Evolutionary conservation across 805 yeast species (phyloP), one percentile per base, ranked within the genome.

Genomic region (Yamadazyma paraphyllophila): DNA sequence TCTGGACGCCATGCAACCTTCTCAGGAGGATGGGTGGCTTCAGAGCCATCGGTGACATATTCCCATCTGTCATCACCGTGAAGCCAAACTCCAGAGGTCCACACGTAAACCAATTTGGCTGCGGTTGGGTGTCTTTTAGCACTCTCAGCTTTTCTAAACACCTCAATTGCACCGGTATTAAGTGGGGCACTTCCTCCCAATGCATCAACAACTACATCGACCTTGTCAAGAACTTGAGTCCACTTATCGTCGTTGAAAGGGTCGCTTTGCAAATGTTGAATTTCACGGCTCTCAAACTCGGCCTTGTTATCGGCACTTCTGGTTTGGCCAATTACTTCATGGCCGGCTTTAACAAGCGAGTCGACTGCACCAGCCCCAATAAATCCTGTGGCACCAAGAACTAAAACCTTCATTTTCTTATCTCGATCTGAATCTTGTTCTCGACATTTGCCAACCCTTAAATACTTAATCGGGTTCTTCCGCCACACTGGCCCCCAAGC

Each of bases 81-180:
- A 29, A 43, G 32, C 46, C 46, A 43, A 10, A 37, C 46, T 36
- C 46, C 46, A 5, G 46, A 43, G 20, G 46, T 36, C 46, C 46
- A 43, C 11, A 43, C 17, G 26, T 43, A 43, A n/a, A 43, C 46
- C 16, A 43, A 32, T 12, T 37, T 37, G 27, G 40, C 5, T 6
- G 40, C 40, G 7, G 32, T 10, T 20, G 40, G 31, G 16, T 32
- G 36, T 32, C 36, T 32, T 32, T 32, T 32, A 15, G 36, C 36
- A 13, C 13, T 32, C 43, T 50, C 34, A 35, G 20, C n/a, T 52
- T 42, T 24, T 48, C 56, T 47, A 58, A 60, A 10, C 46, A 41
- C 14, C 39, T 39, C 37, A 55, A 49, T 12, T 60, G 61, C 8
- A 12, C 16, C 36, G 15, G 36, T 32, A 7, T 36, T 40, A 12